A percentile compares a stretch with the other conserved stretches of the same genome.
These are phyloP conservation scores for Xerocomus spinulosus DNA, from an alignment of 768 basidiomycete genomes.

Conservation along the genomic window DNA sequence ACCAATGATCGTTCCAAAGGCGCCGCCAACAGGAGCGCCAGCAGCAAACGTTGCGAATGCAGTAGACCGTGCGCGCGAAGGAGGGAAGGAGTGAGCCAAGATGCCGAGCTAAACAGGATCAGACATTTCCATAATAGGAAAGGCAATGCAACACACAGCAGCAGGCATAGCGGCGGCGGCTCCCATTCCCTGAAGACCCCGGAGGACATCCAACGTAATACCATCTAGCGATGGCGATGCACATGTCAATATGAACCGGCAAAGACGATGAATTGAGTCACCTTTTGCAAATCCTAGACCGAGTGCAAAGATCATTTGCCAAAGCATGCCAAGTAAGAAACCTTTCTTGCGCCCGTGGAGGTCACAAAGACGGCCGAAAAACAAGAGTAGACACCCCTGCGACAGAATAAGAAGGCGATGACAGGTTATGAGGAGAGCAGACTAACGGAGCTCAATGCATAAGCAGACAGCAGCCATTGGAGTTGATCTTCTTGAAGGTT, in stretches of 20 bases:
- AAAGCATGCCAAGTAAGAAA: conserved; percentile 57
- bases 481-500: conserved; percentile 47
- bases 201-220: conserved; percentile 60
- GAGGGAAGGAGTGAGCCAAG: conserved; percentile 73
- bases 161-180: conserved; percentile 73
- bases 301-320: conserved; percentile 54
- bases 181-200: conserved; percentile 80
- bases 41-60: conserved; percentile 84
- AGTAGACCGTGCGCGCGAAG: conserved; percentile 58
- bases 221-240: conserved; percentile 38
- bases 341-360: conserved; percentile 67
- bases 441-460: conserved; percentile 61
- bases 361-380: conserved; percentile 78
- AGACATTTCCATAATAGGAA: neutral
- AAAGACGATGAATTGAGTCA: conserved; percentile 17
- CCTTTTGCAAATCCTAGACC: conserved; percentile 62
- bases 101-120: conserved; percentile 59
- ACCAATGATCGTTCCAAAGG: conserved; percentile 64
- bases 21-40: conserved; percentile 79
- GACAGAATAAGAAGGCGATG: conserved; percentile 3
- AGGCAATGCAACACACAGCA: conserved; percentile 40
- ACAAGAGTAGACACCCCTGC: conserved; percentile 73
- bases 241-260: neutral
- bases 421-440: neutral
- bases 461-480: conserved; percentile 68